Base-by-base conservation (phyloP, 1,139 yeast genomes). In the Taphrina sp. region DNA sequence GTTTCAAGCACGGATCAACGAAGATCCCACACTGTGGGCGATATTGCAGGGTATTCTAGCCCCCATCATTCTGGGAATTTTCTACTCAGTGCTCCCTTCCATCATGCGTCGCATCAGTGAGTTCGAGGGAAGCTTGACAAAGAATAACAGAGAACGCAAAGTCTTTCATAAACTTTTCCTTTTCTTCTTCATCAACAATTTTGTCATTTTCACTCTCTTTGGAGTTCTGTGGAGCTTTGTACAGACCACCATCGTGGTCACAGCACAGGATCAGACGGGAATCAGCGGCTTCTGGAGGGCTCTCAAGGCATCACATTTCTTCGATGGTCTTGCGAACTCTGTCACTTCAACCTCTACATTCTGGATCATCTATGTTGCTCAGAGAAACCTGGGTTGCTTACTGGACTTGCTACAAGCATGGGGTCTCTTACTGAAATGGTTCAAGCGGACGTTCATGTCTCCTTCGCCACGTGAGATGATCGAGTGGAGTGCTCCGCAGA, bases 291-390 rank as follows among this genome's bases (percentile, higher is more conserved):
- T 64, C 36, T 42, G 62, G 24, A 54, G 60, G 26, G 58, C 59
- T 5, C 41, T 61, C 5, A 22, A 55, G 28, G 33, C 31, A 14
- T 57, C 35, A n/a, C 49, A 42, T 17, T 44, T 47, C 8, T 44
- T 54, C 19, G 52, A 37, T 5, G 49, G 45, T 38, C 36, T 42
- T 8, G 59, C 58, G 12, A 23, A 22, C 16, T 44, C 76, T 3
- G 66, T 72, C 52, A 67, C 72, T 53, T 64, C 68, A 35, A 67
- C 72, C 7, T 71, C 75, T 2, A 68, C 73, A 1, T 72, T 72
- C 62, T 72, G 76, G 76, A 72, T 72, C 23, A 69, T 72, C 70
- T 72, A 71, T 58, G 60, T 72, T 23, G 58, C 72, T 23, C 66
- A 72, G 24, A 35, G 59, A 16, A 66, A 68, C 44, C 49, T 71